Evolutionary conservation across 371 early-diverging fungal species (phyloP).

Genomic region (Apophysomyces sp.): DNA sequence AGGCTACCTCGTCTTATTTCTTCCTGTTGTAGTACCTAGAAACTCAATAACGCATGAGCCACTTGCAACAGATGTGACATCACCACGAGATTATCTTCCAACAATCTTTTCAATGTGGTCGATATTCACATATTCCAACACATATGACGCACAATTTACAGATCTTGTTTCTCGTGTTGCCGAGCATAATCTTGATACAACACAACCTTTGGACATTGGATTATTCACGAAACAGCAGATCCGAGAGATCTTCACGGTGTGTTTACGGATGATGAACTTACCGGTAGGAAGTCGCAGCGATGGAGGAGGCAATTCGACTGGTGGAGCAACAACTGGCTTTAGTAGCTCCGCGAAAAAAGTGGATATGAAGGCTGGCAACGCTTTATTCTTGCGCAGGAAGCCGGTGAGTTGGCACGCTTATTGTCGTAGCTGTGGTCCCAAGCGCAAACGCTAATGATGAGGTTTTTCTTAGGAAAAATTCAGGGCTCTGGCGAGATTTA

Average conservation of each 20-base stretch:
- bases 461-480: constrained; percentile 52
- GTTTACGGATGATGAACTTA: constrained; percentile 69
- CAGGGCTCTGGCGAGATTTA: constrained; percentile 69
- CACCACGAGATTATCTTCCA: constrained; percentile 70
- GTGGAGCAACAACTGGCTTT: constrained; percentile 33
- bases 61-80: constrained; percentile 25
- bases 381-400: constrained; percentile 43
- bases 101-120: constrained; percentile 84
- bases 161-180: constrained; percentile 72
- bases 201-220: constrained; percentile 28
- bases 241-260: constrained; percentile 66
- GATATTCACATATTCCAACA: constrained; percentile 52
- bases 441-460: too few species aligned
- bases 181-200: constrained; percentile 45
- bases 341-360: constrained; percentile 26
- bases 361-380: constrained; percentile 45
- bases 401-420: constrained; percentile 22
- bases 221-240: constrained; percentile 70
- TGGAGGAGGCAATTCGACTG: constrained; percentile 33
- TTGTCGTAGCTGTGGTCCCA: too few species aligned
- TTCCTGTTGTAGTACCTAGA: constrained; percentile 51
- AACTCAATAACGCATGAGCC: constrained; percentile 25
- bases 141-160: constrained; percentile 66
- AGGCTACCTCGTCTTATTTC: constrained; percentile 58
- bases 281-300: constrained; percentile 74